Conservation (phyloP, 129 eudicot genomes). For the Silybum marianum region DNA sequence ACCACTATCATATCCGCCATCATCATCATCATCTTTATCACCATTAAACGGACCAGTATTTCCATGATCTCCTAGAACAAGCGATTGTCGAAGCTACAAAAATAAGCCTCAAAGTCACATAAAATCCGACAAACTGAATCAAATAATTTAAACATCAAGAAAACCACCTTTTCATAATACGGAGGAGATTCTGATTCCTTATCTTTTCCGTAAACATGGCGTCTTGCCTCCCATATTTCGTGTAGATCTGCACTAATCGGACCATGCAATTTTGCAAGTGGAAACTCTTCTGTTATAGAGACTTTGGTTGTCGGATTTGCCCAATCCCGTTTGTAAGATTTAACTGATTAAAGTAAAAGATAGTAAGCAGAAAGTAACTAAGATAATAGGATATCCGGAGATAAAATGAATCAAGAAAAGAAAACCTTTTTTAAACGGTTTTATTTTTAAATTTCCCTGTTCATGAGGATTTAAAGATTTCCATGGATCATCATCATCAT, state of each 20-base stretch:
- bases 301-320: slow-evolving; percentile 36
- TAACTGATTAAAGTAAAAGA: slow-evolving; percentile 56
- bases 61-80: slow-evolving; percentile 47
- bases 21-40: slow-evolving; percentile 45
- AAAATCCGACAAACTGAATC: not conserved
- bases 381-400: not conserved
- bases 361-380: not conserved
- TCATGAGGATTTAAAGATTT: slow-evolving; percentile 96
- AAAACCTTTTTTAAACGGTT: slow-evolving; percentile 78
- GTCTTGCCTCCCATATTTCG: slow-evolving; percentile 69
- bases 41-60: slow-evolving; percentile 28
- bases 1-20: slow-evolving; percentile 48
- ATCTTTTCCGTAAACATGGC: slow-evolving; percentile 32
- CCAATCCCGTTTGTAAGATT: slow-evolving; percentile 39
- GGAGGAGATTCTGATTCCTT: slow-evolving; percentile 51
- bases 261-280: slow-evolving; percentile 78
- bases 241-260: slow-evolving; percentile 62
- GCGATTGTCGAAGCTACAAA: slow-evolving; percentile 90
- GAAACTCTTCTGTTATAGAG: slow-evolving; percentile 56
- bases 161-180: slow-evolving; percentile 75
- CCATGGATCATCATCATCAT: slow-evolving; percentile 87
- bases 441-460: slow-evolving; percentile 80
- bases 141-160: slow-evolving; percentile 1
- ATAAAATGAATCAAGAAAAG: slow-evolving; percentile 4
- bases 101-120: slow-evolving; percentile 26